Evolutionary conservation across 75 land plant genomes (phyloP), one percentile per base, ranked within the genome.

Genomic region (Adiantum capillusveneris): DNA sequence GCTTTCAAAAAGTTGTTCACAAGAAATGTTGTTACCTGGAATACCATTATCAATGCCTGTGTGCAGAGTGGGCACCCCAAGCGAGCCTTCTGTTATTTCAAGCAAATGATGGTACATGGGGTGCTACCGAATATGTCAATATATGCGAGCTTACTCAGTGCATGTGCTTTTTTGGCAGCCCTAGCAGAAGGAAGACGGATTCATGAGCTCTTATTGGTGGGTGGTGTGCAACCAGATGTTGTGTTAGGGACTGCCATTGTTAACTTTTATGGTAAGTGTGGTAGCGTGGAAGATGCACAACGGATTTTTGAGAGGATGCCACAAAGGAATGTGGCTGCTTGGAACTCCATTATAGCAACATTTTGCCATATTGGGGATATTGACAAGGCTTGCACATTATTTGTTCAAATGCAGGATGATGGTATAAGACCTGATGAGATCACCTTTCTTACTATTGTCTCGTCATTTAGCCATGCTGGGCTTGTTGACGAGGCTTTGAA

Each of bases 181-280:
- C 25, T 66, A 28, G 58, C 53, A 30, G 46, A 44, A 0, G 70
- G 70, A 5, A 59, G 41, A 36, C 42, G 52, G 27, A 30, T 67
- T 20, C 44, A 67, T 53, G 29, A 61, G 20, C 25, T 36, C n/a
- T 18, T 60, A 58, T 16, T 31, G 30, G 59, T 31, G 12, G 16
- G 28, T 61, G 64, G 53, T 3, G 20, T 61, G 1, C 9, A 20
- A 9, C 51, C 52, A 12, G 42, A 45, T 52, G 34, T 29, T 50
- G 26, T 58, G 43, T 19, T 70, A 0, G 65, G 17, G 28, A 57
- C 68, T 57, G 79, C 70, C 11, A 25, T 76, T 30, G 58, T 66
- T 54, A 58, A 76, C 29, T 58, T 76, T 66, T 76, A 76, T 52
- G 65, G 68, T 55, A 70, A 70, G 45, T 76, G 79, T 66, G 74